Conservation (phyloP, 2,329 filamentous ascomycete species). For the Epichloe gansuensis region DNA sequence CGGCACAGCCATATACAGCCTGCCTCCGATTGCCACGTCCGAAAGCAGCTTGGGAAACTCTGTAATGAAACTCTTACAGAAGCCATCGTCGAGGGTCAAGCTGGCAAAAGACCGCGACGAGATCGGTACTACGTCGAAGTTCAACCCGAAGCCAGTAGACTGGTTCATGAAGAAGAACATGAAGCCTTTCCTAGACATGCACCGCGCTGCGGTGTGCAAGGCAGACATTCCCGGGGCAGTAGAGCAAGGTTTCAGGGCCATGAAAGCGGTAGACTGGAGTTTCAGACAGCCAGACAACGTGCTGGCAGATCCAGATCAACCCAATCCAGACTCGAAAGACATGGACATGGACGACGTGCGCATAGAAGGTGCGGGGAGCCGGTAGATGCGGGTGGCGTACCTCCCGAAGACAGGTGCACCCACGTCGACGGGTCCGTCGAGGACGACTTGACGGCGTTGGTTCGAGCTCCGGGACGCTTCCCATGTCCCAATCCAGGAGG, state of each 20-base stretch:
- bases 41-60: constrained; percentile 9
- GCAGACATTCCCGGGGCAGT: not conserved
- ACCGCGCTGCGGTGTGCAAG: not conserved
- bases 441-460: constrained; percentile 5
- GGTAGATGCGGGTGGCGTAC: not conserved
- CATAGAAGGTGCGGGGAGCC: not conserved
- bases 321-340: not conserved
- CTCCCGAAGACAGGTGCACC: not conserved
- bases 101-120: constrained; percentile 10
- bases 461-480: constrained; percentile 17
- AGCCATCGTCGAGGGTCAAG: constrained; percentile 14
- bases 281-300: not conserved
- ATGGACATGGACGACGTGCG: not conserved
- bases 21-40: constrained; percentile 10
- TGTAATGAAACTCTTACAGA: constrained; percentile 14
- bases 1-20: constrained; percentile 13
- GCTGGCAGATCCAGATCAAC: not conserved
- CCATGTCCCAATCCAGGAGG: constrained; percentile 15
- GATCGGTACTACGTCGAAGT: constrained; percentile 20
- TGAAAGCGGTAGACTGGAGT: not conserved
- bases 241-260: not conserved
- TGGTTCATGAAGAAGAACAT: constrained; percentile 3
- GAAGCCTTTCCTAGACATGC: not conserved
- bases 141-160: constrained; percentile 7
- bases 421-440: not conserved